phyloP scores from a whole-genome alignment of 2,329 filamentous ascomycete species.

The Cladosporium colombiae region DNA sequence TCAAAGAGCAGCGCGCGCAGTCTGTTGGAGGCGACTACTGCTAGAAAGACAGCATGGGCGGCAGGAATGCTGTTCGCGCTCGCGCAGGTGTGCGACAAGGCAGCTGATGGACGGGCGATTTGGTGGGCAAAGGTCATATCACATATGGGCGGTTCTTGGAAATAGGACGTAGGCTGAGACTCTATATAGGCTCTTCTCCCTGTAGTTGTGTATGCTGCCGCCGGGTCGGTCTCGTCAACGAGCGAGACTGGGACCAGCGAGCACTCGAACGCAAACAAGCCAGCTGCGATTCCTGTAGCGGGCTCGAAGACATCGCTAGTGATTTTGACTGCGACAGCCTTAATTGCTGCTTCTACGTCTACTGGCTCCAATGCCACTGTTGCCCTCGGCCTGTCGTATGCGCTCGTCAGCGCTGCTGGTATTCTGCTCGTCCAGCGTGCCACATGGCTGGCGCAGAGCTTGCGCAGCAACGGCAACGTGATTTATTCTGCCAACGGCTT shows the following conservation, averaged over 20 bases:
- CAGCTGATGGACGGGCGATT: conserved; percentile 46
- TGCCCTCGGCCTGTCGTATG: conserved; percentile 46
- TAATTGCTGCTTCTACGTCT: conserved; percentile 38
- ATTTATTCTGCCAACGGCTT: conserved; percentile 32
- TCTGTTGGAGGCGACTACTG: conserved; percentile 28
- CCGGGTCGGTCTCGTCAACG: neutral
- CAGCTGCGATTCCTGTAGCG: conserved; percentile 16
- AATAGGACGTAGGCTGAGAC: conserved; percentile 29
- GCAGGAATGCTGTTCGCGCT: conserved; percentile 46
- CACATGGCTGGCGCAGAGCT: conserved; percentile 22
- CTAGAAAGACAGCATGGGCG: conserved; percentile 39
- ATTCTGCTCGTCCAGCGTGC: conserved; percentile 45
- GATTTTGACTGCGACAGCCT: conserved; percentile 39
- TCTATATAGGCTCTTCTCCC: conserved; percentile 33
- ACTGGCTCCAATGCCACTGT: conserved; percentile 39
- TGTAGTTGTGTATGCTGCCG: conserved; percentile 26
- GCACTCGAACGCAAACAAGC: conserved; percentile 7
- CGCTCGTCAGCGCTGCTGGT: conserved; percentile 43
- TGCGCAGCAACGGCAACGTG: conserved; percentile 30
- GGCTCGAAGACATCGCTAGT: conserved; percentile 36
- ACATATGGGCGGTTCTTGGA: conserved; percentile 12
- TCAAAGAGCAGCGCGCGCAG: conserved; percentile 34
- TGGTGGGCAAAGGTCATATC: conserved; percentile 48
- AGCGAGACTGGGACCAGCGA: conserved; percentile 26
- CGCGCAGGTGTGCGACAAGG: conserved; percentile 46